A percentile compares a stretch with the other conserved stretches of the same genome.
phyloP scores from a whole-genome alignment of 441 rosid genomes.

The Syzygium syzygioides region DNA sequence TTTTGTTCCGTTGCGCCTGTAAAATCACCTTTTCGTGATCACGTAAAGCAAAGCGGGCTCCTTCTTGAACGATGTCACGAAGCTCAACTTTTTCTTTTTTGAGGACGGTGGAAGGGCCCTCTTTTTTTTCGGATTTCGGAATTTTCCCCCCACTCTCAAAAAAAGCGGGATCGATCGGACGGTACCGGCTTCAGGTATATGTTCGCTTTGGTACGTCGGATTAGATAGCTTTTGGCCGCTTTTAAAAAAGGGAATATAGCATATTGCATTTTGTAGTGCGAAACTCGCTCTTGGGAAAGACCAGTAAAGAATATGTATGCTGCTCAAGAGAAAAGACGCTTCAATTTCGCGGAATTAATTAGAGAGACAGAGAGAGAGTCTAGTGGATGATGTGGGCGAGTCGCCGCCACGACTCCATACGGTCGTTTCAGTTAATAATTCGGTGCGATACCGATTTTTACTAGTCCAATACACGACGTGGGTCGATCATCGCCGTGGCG shows the following conservation, averaged over 20 bases:
- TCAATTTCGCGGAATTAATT: background rate
- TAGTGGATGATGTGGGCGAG: accelerated
- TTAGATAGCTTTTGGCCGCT: background rate
- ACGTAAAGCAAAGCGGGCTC: no score
- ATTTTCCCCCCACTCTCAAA: background rate
- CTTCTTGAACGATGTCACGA: background rate
- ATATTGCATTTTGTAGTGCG: accelerated
- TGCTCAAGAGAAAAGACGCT: accelerated
- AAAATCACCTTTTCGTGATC: background rate
- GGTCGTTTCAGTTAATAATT: background rate
- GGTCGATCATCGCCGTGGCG: accelerated
- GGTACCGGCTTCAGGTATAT: accelerated
- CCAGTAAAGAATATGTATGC: background rate
- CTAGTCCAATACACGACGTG: accelerated
- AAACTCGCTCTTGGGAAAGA: accelerated
- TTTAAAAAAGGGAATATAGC: background rate
- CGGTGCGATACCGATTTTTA: accelerated
- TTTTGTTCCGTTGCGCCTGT: background rate
- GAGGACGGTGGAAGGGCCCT: background rate
- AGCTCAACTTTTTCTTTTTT: background rate
- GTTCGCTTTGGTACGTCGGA: background rate
- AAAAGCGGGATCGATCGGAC: background rate
- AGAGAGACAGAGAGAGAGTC: background rate
- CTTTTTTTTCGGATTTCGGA: background rate
- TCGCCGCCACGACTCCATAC: accelerated